Conservation (phyloP, 768 basidiomycete species). For the Crucibulum laeve region DNA sequence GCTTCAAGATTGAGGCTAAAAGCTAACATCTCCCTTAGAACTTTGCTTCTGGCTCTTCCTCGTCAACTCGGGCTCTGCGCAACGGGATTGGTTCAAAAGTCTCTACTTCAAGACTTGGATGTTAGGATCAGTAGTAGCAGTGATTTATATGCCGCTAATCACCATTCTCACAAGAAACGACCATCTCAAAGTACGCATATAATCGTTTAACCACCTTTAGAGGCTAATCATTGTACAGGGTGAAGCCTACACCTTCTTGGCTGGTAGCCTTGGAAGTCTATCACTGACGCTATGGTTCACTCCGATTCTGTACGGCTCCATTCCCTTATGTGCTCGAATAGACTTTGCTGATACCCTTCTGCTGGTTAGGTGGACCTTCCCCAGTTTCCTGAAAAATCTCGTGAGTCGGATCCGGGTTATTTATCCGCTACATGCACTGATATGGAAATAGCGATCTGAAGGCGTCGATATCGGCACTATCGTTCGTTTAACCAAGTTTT, state of each 20-base stretch:
- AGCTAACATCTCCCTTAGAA: slow-evolving; percentile 36
- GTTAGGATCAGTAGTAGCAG: slow-evolving; percentile 53
- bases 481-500: slow-evolving; percentile 73
- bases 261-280: slow-evolving; percentile 65
- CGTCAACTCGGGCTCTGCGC: slow-evolving; percentile 54
- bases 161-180: slow-evolving; percentile 60
- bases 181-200: slow-evolving; percentile 46
- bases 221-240: slow-evolving; percentile 32
- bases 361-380: slow-evolving; percentile 55
- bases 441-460: slow-evolving; percentile 42
- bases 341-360: slow-evolving; percentile 9
- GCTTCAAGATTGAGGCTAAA: background rate
- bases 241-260: slow-evolving; percentile 67
- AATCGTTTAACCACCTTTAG: slow-evolving; percentile 1
- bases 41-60: slow-evolving; percentile 88
- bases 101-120: slow-evolving; percentile 74
- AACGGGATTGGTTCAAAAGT: slow-evolving; percentile 76
- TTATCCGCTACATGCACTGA: background rate
- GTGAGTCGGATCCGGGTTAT: slow-evolving; percentile 29
- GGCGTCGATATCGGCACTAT: slow-evolving; percentile 64
- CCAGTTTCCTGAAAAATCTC: slow-evolving; percentile 54
- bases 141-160: slow-evolving; percentile 67
- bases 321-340: slow-evolving; percentile 2
- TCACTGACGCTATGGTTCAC: slow-evolving; percentile 72
- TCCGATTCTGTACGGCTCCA: slow-evolving; percentile 54